Evolutionary conservation across 176 grass and related monocot species (phyloP), one percentile per base, ranked within the genome.

Genomic region (Aechmea fasciata): DNA sequence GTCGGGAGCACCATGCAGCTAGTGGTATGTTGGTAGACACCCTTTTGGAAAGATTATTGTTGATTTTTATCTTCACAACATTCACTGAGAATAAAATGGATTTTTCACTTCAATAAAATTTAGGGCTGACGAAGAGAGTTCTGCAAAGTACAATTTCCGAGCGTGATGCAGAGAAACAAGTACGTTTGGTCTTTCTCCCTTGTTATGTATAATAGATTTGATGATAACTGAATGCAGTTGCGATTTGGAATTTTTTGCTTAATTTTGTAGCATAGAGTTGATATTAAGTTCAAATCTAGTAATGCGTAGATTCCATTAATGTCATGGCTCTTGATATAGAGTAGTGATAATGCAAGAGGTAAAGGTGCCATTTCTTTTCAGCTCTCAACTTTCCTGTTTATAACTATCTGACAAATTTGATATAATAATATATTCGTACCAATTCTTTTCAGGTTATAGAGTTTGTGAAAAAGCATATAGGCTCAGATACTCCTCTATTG

Each of bases 91-190:
- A 18, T 19, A 18, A 61, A 61, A 61, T 61, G 55, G 20, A 18
- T 9, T 61, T n/a, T 67, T 26, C 11, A 69, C 23, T 26, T 83
- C 22, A 49, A 65, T 62, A 17, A 66, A 71, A 71, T 80, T 76
- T 81, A 96, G 91, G 91, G 67, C 79, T 96, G 84, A 87, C 84
- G 24, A 76, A 85, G 71, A 85, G 69, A 63, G 91, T 96, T 24
- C 57, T 90, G 13, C 59, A 80, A 64, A 90, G 87, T 80, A 69
- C 75, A 22, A 52, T 87, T 63, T 84, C 91, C 47, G 87, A 96
- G 52, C 29, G 29, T 14, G 91, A 90, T 22, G 87, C 91, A 15
- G 91, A 96, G 71, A 76, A 80, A 74, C 80, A 96, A 77, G 91
- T 96, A 83, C 71, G 52, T 71, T 70, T 17, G 11, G 72, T 13